phyloP scores from a whole-genome alignment of 257 asterid species.

The Lavandula angustifolia region DNA sequence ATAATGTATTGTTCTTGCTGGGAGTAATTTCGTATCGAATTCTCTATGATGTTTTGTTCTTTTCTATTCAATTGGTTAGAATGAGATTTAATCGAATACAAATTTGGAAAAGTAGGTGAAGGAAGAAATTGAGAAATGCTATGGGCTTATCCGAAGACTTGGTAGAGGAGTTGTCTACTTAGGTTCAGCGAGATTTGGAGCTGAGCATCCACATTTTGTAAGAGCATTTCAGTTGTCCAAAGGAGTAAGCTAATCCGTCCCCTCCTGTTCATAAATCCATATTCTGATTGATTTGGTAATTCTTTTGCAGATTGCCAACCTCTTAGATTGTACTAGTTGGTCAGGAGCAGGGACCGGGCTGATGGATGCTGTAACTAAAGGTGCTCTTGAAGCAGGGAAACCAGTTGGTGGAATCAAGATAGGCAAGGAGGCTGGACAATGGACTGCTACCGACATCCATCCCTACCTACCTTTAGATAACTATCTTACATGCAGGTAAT shows the following conservation, averaged over 20 bases:
- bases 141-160: conserved; percentile 70
- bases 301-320: conserved; percentile 60
- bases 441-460: conserved; percentile 73
- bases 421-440: conserved; percentile 89
- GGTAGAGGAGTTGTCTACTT: conserved; percentile 94
- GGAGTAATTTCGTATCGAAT: neutral
- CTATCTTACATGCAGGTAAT: conserved; percentile 86
- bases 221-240: conserved; percentile 63
- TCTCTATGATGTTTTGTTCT: neutral
- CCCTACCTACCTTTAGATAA: conserved; percentile 68
- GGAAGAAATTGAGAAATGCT: conserved; percentile 82
- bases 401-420: conserved; percentile 94
- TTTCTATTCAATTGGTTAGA: neutral
- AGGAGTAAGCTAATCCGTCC: conserved; percentile 47
- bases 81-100: neutral
- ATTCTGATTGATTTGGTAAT: conserved; percentile 4
- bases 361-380: conserved; percentile 95
- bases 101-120: conserved; percentile 55
- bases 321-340: conserved; percentile 85
- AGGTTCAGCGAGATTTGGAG: conserved; percentile 88
- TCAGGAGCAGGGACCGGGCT: conserved; percentile 97
- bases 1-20: neutral
- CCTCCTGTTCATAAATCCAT: neutral
- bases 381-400: conserved; percentile 79
- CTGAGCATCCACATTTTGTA: conserved; percentile 62